These are phyloP conservation scores for Cladosporium cucumerinum DNA, from an alignment of 2,329 filamentous ascomycete species.

Conservation along the genomic window DNA sequence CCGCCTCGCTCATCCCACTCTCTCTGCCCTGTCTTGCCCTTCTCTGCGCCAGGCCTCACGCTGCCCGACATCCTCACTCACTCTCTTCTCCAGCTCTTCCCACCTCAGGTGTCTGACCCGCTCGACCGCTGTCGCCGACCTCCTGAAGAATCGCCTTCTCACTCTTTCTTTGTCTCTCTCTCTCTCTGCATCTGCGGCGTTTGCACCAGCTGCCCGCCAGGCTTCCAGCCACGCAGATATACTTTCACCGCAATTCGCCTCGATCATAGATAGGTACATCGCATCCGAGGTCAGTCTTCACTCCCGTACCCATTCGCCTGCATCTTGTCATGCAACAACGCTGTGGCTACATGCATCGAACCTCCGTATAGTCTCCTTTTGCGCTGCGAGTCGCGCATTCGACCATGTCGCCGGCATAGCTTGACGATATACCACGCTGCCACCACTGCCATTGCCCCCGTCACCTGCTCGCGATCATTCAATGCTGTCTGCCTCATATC, in stretches of 20 bases:
- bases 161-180: too few relatives aligned
- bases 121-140: background rate
- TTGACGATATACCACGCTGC: background rate
- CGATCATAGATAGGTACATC: background rate
- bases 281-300: constrained; percentile 11
- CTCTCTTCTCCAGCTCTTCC: background rate
- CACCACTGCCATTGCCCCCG: background rate
- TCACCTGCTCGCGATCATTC: background rate
- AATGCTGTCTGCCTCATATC: background rate
- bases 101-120: background rate
- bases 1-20: background rate
- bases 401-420: too few relatives aligned
- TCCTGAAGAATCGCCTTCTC: constrained; percentile 1
- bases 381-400: background rate
- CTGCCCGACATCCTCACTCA: background rate
- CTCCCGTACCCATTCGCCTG: background rate
- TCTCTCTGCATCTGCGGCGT: background rate
- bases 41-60: background rate
- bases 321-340: background rate
- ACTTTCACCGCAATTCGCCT: constrained; percentile 2
- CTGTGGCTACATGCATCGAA: background rate
- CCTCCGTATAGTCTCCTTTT: background rate
- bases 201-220: constrained; percentile 5
- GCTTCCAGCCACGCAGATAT: constrained; percentile 5
- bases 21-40: background rate